Evolutionary conservation across 768 basidiomycete species (phyloP), one percentile per base, ranked within the genome.

Genomic region (Phlebiopsis flavidoalba): DNA sequence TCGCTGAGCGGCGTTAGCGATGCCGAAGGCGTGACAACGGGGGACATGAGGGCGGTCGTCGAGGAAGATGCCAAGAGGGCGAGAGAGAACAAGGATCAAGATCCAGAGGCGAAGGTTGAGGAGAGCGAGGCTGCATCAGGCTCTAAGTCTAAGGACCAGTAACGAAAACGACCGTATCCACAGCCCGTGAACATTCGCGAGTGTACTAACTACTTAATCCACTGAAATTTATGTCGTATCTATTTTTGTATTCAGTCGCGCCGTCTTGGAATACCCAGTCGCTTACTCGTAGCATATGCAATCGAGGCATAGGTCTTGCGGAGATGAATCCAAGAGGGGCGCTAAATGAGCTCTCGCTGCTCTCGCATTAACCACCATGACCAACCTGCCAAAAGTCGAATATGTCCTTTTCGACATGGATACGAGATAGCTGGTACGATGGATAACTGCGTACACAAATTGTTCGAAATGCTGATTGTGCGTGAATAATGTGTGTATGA

Each of bases 351-450:
- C 26, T 6, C 2, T 31, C 26, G 6, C 26, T 31, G 6, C 26
- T 31, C 26, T 31, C 26, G 26, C 6, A 31, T 31, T 31, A 6
- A 14, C 40, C 40, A 33, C 33, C 22, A 59, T 59, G 58, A 31
- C 58, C 10, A n/a, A 15, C 8, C 22, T 26, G 21, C 33, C 58
- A 12, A 66, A 64, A 58, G 63, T 72, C 48, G 69, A 70, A 49
- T 75, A 72, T 66, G 73, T 72, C 36, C 60, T 75, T 40, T 75
- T 74, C 51, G 74, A 75, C 65, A 70, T 75, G 71, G 74, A 75
- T n/a, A n/a, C n/a, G n/a, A n/a, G n/a, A n/a, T n/a, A n/a, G n/a
- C n/a, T 58, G 74, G 74, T 75, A 37, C 19, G 65, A 17, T 35
- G 19, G 46, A n/a, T n/a, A n/a, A n/a, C 45, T 17, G 50, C 22